Conservation (phyloP, 2,329 filamentous ascomycete genomes). For the Ophiocordyceps australis region DNA sequence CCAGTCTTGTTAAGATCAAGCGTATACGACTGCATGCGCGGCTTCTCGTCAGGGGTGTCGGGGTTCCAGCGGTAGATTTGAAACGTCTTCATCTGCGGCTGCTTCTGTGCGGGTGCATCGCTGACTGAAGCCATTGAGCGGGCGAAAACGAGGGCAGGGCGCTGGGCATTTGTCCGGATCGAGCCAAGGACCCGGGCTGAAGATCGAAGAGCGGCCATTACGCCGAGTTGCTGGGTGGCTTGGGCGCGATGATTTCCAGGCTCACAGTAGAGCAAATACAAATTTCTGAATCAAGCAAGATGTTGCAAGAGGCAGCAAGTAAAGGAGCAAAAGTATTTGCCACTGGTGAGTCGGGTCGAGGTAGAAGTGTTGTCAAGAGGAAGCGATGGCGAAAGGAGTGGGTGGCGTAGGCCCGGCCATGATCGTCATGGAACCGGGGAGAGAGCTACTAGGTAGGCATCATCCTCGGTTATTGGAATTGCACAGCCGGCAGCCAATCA, state of each 20-base stretch:
- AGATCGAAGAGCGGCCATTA: constrained; percentile 43
- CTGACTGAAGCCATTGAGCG: constrained; percentile 37
- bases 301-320: too few species aligned
- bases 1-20: constrained; percentile 98
- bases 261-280: too few species aligned
- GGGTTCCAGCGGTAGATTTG: constrained; percentile 99
- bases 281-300: too few species aligned
- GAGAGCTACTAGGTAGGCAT: constrained; percentile 1
- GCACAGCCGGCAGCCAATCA: constrained; percentile 4
- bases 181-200: constrained; percentile 31
- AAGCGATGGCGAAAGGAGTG: too few species aligned
- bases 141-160: constrained; percentile 21
- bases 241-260: too few species aligned
- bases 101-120: constrained; percentile 41
- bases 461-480: constrained; percentile 5
- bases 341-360: too few species aligned
- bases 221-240: too few species aligned
- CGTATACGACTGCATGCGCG: constrained; percentile 85
- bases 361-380: too few species aligned
- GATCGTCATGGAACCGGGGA: constrained; percentile 2
- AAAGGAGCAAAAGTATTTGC: too few species aligned
- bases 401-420: too few species aligned
- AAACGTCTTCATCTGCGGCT: constrained; percentile 77
- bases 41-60: constrained; percentile 81
- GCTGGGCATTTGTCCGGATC: constrained; percentile 18